Percentiles rank a stretch among this genome's conserved stretches.
phyloP scores from a whole-genome alignment of 164 flowering plant genomes.

The Vitis cinerea region DNA sequence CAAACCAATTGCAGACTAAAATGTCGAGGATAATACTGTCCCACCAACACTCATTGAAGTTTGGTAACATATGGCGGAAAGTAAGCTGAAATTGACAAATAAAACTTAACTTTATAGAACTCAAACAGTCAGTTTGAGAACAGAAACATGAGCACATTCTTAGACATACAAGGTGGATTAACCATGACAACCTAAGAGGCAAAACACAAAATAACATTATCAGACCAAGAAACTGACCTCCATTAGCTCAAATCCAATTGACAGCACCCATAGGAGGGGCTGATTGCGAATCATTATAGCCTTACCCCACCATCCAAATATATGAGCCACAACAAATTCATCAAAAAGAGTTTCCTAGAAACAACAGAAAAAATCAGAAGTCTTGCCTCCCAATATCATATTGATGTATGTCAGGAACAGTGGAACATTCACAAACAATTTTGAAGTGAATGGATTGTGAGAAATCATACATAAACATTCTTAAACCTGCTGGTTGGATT shows the following conservation, averaged over 20 bases:
- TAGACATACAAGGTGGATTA: neutral
- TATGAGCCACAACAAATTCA: constrained; percentile 94
- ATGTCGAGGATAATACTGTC: constrained; percentile 95
- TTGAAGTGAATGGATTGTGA: constrained; percentile 26
- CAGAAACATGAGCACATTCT: neutral
- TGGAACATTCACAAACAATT: neutral
- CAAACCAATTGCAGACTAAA: constrained; percentile 98
- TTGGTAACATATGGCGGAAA: constrained; percentile 97
- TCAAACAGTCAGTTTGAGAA: neutral
- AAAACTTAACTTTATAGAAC: neutral
- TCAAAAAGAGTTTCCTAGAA: constrained; percentile 93
- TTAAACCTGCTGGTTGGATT: constrained; percentile 97
- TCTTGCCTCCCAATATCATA: neutral
- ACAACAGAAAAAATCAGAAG: constrained; percentile 23
- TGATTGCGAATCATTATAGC: constrained; percentile 99
- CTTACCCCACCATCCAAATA: constrained; percentile 99
- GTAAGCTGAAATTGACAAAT: constrained; percentile 64
- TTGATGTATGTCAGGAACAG: neutral
- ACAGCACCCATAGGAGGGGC: constrained; percentile 95
- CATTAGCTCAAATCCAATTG: constrained; percentile 96
- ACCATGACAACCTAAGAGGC: neutral
- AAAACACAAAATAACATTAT: neutral
- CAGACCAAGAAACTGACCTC: constrained; percentile 57
- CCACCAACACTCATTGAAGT: constrained; percentile 99
- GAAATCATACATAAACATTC: constrained; percentile 97